Base-by-base conservation (phyloP, 1,284 basidiomycete species). In the Phylloporus sp. region DNA sequence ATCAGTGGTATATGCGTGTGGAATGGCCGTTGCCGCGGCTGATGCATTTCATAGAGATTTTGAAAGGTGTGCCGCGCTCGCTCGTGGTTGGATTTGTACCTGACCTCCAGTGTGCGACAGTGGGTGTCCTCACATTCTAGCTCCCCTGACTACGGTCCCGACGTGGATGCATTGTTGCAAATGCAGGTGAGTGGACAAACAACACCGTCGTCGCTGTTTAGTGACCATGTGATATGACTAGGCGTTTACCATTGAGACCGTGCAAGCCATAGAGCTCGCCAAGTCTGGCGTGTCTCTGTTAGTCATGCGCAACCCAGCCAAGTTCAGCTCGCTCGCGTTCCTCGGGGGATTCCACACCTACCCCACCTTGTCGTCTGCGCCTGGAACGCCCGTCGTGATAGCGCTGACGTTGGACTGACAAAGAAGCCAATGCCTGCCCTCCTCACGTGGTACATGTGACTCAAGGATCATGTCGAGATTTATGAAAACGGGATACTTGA, bases 111-210 rank as follows among this genome's bases (percentile, higher is more conserved):
- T 37, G 34, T 22, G 20, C 29, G 37, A n/a, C 37, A 32, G 17
- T 63, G 92, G 91, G 87, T 7, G 85, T 94, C 54, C 80, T 97
- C 64, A 93, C 91, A 98, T 73, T 81, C 88, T 2, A 82, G 83
- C 63, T 96, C 94, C 2, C 89, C 91, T 6, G 95, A 97, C 72
- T 96, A 94, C 73, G 82, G 94, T 54, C 90, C 92, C 7, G 96
- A 99, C 72, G 83, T 95, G 54, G 95, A 98, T 72, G 79, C 81
- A 46, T 80, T 98, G 62, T 90, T 93, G 26, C 94, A 94, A 26
- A 84, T 98, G 2, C 94, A 96, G 83, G 90, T 90, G 74, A 49
- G 79, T 58, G 57, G 51, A 17, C n/a, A 8, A 15, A 37, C 31
- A 49, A 15, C 8, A 40, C 2, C 5, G 49, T 12, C 52, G 44